Conservation (phyloP, 202 grass and related monocot species). For the Schoenoplectus triqueter region DNA sequence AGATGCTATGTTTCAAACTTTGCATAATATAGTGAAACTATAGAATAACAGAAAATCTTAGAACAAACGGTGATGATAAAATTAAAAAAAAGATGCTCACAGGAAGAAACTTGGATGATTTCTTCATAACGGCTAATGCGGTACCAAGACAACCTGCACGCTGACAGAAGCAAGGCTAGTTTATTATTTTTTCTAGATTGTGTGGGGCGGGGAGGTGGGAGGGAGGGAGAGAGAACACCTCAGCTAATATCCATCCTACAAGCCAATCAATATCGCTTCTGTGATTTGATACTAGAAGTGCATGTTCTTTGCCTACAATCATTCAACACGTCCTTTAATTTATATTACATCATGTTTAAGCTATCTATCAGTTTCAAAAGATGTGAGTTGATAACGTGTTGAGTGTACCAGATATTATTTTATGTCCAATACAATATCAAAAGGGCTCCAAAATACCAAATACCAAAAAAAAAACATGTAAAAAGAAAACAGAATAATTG, state of each 20-base stretch:
- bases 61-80: background rate
- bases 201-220: background rate
- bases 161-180: conserved; percentile 48
- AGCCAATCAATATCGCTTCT: conserved; percentile 94
- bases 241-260: conserved; percentile 88
- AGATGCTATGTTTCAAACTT: background rate
- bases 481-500: background rate
- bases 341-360: conserved; percentile 16
- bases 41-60: background rate
- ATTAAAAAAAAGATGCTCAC: conserved; percentile 53
- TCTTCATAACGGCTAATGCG: conserved; percentile 91
- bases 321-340: conserved; percentile 38
- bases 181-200: background rate
- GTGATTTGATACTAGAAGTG: conserved; percentile 83
- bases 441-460: background rate
- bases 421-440: background rate
- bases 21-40: background rate
- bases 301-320: conserved; percentile 71
- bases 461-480: background rate
- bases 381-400: background rate
- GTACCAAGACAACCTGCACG: conserved; percentile 88
- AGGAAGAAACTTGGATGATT: conserved; percentile 85
- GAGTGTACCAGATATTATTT: background rate
- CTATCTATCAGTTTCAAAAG: background rate
- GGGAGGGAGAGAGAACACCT: conserved; percentile 46